Percentiles rank a stretch among this genome's conserved stretches.
Conservation (phyloP, 2,329 filamentous ascomycete species). For the Microsporum ferrugineum region DNA sequence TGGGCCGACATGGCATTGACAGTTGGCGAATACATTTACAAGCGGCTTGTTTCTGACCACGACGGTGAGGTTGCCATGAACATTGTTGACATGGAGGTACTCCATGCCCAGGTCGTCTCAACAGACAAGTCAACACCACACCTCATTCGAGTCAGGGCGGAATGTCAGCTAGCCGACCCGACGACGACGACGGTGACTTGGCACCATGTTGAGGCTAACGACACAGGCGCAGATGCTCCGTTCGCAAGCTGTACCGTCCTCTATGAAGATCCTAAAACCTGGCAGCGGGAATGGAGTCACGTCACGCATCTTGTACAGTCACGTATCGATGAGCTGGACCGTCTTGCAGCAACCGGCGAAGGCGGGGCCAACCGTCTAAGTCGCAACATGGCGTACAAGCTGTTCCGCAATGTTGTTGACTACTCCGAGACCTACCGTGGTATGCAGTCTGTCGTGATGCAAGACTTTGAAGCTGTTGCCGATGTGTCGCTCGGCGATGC, state of each 20-base stretch:
- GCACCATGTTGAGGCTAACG: slow-evolving; percentile 19
- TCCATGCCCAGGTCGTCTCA: slow-evolving; percentile 48
- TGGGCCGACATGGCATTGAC: slow-evolving; percentile 18
- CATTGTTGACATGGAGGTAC: slow-evolving; percentile 30
- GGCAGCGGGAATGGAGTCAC: slow-evolving; percentile 19
- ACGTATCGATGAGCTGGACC: slow-evolving; percentile 20
- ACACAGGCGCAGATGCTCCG: slow-evolving; percentile 16
- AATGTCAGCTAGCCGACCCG: slow-evolving; percentile 47
- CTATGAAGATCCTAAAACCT: slow-evolving; percentile 17
- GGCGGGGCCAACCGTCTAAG: slow-evolving; percentile 19
- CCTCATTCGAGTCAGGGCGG: slow-evolving; percentile 38
- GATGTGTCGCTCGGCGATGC: slow-evolving; percentile 23
- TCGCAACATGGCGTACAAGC: slow-evolving; percentile 26
- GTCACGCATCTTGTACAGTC: slow-evolving; percentile 19
- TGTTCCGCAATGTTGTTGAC: slow-evolving; percentile 26
- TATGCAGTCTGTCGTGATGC: slow-evolving; percentile 28
- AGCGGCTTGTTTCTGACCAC: slow-evolving; percentile 8
- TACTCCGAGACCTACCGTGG: slow-evolving; percentile 26
- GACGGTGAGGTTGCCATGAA: slow-evolving; percentile 23
- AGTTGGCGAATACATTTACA: slow-evolving; percentile 15
- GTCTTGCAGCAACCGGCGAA: slow-evolving; percentile 17
- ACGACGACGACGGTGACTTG: slow-evolving; percentile 14
- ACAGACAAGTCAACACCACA: slow-evolving; percentile 37
- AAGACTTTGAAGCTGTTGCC: slow-evolving; percentile 17
- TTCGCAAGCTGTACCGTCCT: slow-evolving; percentile 18